Conservation (phyloP, 208 protist species). For the Leishmania martiniquensis region DNA sequence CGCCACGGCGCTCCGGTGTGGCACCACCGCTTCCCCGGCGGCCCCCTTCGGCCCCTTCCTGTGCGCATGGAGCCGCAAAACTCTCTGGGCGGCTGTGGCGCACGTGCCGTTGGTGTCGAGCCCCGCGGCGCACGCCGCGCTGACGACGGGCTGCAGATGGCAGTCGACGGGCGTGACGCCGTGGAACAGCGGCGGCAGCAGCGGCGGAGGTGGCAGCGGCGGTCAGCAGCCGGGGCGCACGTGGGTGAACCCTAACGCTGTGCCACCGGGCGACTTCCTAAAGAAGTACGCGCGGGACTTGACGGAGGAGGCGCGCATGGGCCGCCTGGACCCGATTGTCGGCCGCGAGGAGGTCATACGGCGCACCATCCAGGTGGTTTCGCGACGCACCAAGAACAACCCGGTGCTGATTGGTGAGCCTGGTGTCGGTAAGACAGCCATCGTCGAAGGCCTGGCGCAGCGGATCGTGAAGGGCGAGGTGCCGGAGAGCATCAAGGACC, state of each 20-base stretch:
- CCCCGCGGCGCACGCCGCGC: background rate
- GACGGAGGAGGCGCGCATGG: slow-evolving; percentile 91
- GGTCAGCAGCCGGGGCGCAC: slow-evolving; percentile 69
- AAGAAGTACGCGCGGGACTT: slow-evolving; percentile 98
- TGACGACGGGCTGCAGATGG: slow-evolving; percentile 8
- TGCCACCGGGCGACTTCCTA: slow-evolving; percentile 90
- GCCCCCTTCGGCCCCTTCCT: background rate
- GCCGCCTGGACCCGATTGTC: slow-evolving; percentile 98
- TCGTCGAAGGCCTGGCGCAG: slow-evolving; percentile 93
- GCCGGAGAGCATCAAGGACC: slow-evolving; percentile 88
- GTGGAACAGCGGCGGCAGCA: slow-evolving; percentile 41
- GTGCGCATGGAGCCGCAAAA: background rate
- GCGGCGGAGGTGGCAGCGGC: slow-evolving; percentile 21
- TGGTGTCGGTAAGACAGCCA: slow-evolving; percentile 94
- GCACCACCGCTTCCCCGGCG: background rate
- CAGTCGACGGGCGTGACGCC: slow-evolving; percentile 49
- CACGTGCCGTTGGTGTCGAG: background rate
- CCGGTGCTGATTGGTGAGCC: slow-evolving; percentile 98
- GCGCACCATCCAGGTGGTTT: slow-evolving; percentile 96
- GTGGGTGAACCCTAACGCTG: slow-evolving; percentile 90
- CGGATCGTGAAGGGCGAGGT: slow-evolving; percentile 94
- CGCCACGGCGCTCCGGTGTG: slow-evolving; percentile 8
- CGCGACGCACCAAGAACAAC: slow-evolving; percentile 99
- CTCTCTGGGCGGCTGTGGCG: background rate
- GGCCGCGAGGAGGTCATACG: slow-evolving; percentile 99